These are phyloP conservation scores for Pilatotrama ljubarskyi DNA, from an alignment of 768 basidiomycete genomes.

Conservation along the genomic window DNA sequence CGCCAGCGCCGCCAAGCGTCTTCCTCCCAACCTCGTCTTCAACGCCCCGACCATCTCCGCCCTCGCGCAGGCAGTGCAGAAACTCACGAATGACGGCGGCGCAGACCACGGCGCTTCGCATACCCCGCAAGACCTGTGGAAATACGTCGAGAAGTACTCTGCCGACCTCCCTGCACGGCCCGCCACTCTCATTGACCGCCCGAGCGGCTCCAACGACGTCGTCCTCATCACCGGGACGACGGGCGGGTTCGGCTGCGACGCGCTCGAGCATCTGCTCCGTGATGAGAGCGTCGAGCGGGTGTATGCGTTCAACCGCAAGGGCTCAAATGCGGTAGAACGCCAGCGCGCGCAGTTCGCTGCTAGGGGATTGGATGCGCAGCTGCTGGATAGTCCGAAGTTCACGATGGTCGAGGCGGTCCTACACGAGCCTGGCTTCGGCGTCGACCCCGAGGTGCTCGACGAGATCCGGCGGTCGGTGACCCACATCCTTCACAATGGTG, in stretches of 20 bases:
- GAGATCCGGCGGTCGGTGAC: conserved; percentile 20
- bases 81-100: background rate
- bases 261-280: conserved; percentile 28
- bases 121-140: conserved; percentile 5
- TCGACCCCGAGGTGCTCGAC: conserved; percentile 8
- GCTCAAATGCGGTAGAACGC: conserved; percentile 19
- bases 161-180: conserved; percentile 6
- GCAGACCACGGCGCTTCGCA: conserved; percentile 7
- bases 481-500: conserved; percentile 33
- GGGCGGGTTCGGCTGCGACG: conserved; percentile 33
- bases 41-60: conserved; percentile 41
- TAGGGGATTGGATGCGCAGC: conserved; percentile 33
- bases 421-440: conserved; percentile 19
- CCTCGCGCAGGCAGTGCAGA: conserved; percentile 21
- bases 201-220: conserved; percentile 18
- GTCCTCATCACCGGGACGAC: conserved; percentile 38
- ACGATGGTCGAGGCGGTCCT: conserved; percentile 36
- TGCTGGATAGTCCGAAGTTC: conserved; percentile 35
- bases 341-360: conserved; percentile 32
- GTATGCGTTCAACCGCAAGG: conserved; percentile 30
- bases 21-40: conserved; percentile 39
- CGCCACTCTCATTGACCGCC: background rate
- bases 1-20: conserved; percentile 10
- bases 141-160: conserved; percentile 10
- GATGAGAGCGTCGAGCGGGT: conserved; percentile 23